Conservation (phyloP, 345 rosid species). For the Eucalyptus globulus region DNA sequence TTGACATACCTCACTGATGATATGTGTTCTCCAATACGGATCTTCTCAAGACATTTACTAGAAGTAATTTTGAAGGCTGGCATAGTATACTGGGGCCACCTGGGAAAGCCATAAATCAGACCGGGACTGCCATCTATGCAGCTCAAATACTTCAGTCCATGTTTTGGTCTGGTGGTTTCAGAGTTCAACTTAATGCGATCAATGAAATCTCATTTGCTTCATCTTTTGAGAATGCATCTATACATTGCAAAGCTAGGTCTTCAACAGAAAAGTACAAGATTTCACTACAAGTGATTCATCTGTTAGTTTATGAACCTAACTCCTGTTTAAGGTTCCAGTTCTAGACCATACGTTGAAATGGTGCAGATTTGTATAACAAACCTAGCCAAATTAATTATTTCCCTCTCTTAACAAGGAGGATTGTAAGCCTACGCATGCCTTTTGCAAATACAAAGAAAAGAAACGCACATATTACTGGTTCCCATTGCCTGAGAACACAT, state of each 20-base stretch:
- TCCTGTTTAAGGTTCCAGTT: background rate
- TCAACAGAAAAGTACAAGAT: background rate
- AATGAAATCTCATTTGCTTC: background rate
- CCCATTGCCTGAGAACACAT: background rate
- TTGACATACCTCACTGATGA: slow-evolving; percentile 62
- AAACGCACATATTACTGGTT: background rate
- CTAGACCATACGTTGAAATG: background rate
- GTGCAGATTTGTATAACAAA: background rate
- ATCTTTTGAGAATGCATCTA: background rate
- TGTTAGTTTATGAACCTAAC: background rate
- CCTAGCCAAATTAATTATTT: background rate
- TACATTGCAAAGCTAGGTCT: background rate
- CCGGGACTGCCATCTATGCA: background rate
- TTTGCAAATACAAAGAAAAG: background rate
- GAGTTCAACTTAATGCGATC: background rate
- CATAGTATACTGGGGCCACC: slow-evolving; percentile 86
- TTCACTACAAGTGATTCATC: background rate
- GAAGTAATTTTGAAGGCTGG: slow-evolving; percentile 55
- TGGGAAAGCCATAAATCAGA: background rate
- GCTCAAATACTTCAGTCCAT: background rate
- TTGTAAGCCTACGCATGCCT: background rate
- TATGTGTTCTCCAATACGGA: slow-evolving; percentile 58
- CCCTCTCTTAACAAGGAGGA: background rate
- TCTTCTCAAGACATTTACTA: slow-evolving; percentile 45
- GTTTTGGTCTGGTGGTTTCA: background rate